Base-by-base conservation (phyloP, 305 asterid species). In the Andrographis paniculata region DNA sequence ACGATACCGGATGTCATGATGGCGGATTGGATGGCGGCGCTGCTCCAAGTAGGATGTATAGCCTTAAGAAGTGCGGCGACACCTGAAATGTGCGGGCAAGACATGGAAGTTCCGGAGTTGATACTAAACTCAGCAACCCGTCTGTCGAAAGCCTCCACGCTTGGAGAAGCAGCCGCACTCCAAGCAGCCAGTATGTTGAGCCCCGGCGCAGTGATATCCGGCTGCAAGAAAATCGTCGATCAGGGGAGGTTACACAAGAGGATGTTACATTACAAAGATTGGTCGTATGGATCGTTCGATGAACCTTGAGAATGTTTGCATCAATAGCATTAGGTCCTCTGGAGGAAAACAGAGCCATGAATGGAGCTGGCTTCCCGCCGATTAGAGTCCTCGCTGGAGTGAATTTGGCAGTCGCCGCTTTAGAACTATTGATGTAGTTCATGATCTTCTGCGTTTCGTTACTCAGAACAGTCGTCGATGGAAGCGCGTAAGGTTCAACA, bases 11-110 rank as follows among this genome's bases (percentile, higher is more conserved):
- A 40, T 15, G 94, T 83, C 53, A 79, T 66, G 8, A 84, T 68
- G 36, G 92, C 87, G 5, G 88, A 84, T 73, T 79, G 64, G 45
- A 80, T 75, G 12, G 92, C 92, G 14, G 94, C 87, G 60, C 87
- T 75, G 48, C 87, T 80, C 94, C 94, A 84, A 8, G 50, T 42
- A 4, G 94, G 92, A 43, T 84, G 85, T 16, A 84, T 52, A 17
- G 80, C 82, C 63, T 67, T 84, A 41, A 84, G 51, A 24, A 84
- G 77, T 5, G 84, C 82, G 11, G 76, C 73, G 4, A 60, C 61
- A 0, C 69, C 94, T 5, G 78, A 58, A 0, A 77, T 64, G 53
- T 84, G 87, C 6, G 94, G 92, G 61, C 92, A 84, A 16, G 94
- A 47, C 85, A 80, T 80, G 9, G 94, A 84, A 12, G 92, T 84